These are phyloP conservation scores for Gleditsia sinensis DNA, from an alignment of 306 rosid genomes.

Conservation along the genomic window DNA sequence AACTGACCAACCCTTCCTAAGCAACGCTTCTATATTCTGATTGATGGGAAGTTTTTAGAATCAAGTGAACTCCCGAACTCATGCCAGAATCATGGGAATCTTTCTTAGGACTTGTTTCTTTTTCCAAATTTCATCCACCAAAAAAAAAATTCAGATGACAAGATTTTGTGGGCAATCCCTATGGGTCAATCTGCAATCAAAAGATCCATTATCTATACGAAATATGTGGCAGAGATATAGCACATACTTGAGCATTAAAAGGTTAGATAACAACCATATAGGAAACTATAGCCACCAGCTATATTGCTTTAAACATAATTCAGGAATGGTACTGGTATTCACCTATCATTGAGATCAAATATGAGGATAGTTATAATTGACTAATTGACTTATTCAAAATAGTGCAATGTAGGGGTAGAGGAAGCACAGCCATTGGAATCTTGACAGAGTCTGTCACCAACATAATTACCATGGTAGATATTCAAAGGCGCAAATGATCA, in stretches of 20 bases:
- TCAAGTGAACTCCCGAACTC: background rate
- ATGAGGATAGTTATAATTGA: background rate
- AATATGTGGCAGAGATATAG: slow-evolving; percentile 3
- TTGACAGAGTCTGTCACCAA: background rate
- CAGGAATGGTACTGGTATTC: background rate
- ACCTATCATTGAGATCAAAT: background rate
- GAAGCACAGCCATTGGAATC: background rate
- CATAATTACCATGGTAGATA: background rate
- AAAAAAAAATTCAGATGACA: background rate
- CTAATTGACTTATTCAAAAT: background rate
- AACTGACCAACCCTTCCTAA: too few species aligned
- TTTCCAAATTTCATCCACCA: background rate
- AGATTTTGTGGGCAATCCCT: background rate
- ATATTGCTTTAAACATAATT: background rate
- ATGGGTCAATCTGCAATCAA: slow-evolving; percentile 18
- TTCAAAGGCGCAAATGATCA: background rate
- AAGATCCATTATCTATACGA: background rate
- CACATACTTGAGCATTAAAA: background rate
- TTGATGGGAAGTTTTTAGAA: background rate
- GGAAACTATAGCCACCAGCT: background rate
- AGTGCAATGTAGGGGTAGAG: background rate
- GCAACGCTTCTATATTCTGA: background rate
- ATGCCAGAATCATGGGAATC: background rate
- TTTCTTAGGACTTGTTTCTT: background rate
- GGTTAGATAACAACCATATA: background rate